Evolutionary conservation across 352 stramenopile genomes (phyloP).

Genomic region (Blastocystis hominis): DNA sequence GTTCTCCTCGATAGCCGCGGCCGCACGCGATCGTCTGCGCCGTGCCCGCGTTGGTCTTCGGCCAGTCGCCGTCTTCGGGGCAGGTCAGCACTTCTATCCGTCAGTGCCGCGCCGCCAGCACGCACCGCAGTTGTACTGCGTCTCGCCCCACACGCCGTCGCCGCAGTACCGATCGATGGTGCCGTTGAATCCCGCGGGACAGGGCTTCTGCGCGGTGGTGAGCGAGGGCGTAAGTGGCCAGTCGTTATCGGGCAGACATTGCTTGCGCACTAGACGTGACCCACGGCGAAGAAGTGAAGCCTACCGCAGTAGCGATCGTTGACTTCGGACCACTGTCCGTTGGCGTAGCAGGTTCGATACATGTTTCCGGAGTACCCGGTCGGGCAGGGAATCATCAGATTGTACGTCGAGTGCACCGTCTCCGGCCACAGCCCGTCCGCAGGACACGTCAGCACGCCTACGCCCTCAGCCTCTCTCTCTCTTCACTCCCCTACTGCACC

Average conservation of each 20-base stretch:
- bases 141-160: slow-evolving; percentile 34
- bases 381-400: neutral
- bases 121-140: slow-evolving; percentile 2
- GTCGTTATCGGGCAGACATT: slow-evolving; percentile 16
- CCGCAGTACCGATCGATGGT: slow-evolving; percentile 36
- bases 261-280: slow-evolving; percentile 5
- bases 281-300: neutral
- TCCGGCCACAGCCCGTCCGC: slow-evolving; percentile 33
- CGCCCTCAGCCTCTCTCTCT: neutral
- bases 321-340: slow-evolving; percentile 42
- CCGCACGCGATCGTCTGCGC: neutral
- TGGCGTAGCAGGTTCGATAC: slow-evolving; percentile 31
- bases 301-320: slow-evolving; percentile 7
- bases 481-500: neutral
- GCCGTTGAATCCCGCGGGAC: slow-evolving; percentile 28
- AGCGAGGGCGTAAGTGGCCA: slow-evolving; percentile 48
- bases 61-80: slow-evolving; percentile 26
- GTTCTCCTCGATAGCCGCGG: slow-evolving; percentile 3
- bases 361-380: slow-evolving; percentile 18
- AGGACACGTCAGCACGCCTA: slow-evolving; percentile 19
- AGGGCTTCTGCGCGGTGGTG: neutral
- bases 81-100: slow-evolving; percentile 6
- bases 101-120: neutral
- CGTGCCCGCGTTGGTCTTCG: neutral
- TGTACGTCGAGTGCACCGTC: slow-evolving; percentile 12